Evolutionary conservation across 2,329 filamentous ascomycete genomes (phyloP).

Genomic region (Simplicillium aogashimaense): DNA sequence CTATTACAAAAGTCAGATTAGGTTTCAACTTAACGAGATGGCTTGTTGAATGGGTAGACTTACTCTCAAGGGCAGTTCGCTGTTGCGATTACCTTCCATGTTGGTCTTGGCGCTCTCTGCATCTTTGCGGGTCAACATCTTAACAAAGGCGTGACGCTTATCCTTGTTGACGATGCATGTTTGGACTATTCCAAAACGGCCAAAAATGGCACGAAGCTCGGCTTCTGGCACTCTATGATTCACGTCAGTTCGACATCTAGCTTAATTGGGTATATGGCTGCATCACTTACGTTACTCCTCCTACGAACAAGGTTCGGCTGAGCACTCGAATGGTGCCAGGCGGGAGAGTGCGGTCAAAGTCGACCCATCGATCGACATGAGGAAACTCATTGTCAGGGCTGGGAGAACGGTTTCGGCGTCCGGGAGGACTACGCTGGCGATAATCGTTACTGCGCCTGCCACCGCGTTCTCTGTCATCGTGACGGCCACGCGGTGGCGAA

Average conservation of each 20-base stretch:
- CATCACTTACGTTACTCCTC: constrained; percentile 72
- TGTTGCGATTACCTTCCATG: constrained; percentile 71
- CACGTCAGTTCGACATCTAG: constrained; percentile 16
- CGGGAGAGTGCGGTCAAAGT: constrained; percentile 66
- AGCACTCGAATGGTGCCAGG: constrained; percentile 80
- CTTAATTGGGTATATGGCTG: neutral
- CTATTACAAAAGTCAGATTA: constrained; percentile 28
- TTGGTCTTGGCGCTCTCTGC: constrained; percentile 75
- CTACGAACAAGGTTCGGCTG: constrained; percentile 92
- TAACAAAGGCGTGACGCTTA: constrained; percentile 97
- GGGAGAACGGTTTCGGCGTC: constrained; percentile 56
- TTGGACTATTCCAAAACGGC: constrained; percentile 76
- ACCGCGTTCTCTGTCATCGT: constrained; percentile 41
- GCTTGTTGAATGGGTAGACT: constrained; percentile 18
- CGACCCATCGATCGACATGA: constrained; percentile 56
- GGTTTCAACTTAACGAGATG: constrained; percentile 9
- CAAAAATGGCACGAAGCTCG: constrained; percentile 74
- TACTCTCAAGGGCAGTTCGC: constrained; percentile 65
- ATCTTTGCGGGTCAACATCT: constrained; percentile 87
- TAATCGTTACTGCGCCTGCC: constrained; percentile 57
- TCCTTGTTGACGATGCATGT: constrained; percentile 98
- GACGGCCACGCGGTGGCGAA: constrained; percentile 50
- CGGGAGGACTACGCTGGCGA: constrained; percentile 76
- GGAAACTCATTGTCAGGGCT: constrained; percentile 30
- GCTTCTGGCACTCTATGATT: constrained; percentile 57